These are phyloP conservation scores for Rhododendron griersonianum DNA, from an alignment of 148 eudicot species.

Conservation along the genomic window DNA sequence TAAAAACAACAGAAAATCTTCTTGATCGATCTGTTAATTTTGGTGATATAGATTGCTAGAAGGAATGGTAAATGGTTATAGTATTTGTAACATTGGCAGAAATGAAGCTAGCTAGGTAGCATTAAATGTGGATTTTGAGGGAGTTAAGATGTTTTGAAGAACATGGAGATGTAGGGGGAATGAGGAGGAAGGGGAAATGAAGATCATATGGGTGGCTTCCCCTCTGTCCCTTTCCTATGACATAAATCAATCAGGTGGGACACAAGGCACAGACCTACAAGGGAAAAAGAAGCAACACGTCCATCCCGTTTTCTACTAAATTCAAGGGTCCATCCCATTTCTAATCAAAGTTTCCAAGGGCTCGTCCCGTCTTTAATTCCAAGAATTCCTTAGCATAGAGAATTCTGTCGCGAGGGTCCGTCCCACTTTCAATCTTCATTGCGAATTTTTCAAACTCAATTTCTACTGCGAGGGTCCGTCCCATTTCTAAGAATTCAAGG, in stretches of 20 bases:
- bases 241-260: slow-evolving; percentile 1
- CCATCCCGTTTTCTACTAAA: too few relatives aligned
- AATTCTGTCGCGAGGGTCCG: too few relatives aligned
- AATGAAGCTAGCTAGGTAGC: neutral
- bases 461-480: too few relatives aligned
- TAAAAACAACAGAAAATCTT: neutral
- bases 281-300: slow-evolving; percentile 6
- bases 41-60: neutral
- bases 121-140: slow-evolving; percentile 22
- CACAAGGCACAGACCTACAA: neutral
- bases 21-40: neutral
- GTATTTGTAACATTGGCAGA: neutral
- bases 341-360: too few relatives aligned
- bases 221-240: slow-evolving; percentile 14
- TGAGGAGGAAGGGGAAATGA: slow-evolving; percentile 10
- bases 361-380: too few relatives aligned
- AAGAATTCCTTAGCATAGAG: too few relatives aligned
- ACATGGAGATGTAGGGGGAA: slow-evolving; percentile 27
- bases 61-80: neutral
- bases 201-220: slow-evolving; percentile 24
- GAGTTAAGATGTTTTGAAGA: slow-evolving; percentile 13
- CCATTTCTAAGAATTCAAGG: too few relatives aligned
- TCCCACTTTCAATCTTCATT: too few relatives aligned
- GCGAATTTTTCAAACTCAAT: too few relatives aligned
- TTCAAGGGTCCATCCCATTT: too few relatives aligned